Conservation (phyloP, 768 basidiomycete species). For the Collybia mongolica region DNA sequence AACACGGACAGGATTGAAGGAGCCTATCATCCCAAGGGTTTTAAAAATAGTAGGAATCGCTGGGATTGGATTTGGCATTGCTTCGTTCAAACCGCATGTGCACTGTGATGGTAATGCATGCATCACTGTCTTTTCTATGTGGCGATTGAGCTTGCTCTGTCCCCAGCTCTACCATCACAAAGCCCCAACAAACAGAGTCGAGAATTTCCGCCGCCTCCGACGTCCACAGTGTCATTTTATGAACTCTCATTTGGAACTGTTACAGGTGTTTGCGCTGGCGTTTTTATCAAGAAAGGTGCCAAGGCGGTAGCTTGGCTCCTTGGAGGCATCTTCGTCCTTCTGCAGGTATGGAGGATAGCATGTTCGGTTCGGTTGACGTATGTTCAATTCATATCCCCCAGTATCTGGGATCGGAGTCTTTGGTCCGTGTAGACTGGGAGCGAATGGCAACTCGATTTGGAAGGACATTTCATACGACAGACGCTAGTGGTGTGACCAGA, state of each 20-base stretch:
- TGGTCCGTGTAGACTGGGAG: conserved; percentile 84
- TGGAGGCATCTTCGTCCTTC: conserved; percentile 88
- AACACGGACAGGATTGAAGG: neutral
- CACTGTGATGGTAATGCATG: conserved; percentile 53
- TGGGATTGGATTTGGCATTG: conserved; percentile 45
- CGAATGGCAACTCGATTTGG: conserved; percentile 67
- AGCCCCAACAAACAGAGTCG: conserved; percentile 3
- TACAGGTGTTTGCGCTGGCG: conserved; percentile 84
- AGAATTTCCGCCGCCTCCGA: conserved; percentile 52
- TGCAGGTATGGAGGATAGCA: conserved; percentile 61
- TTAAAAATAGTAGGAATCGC: conserved; percentile 34
- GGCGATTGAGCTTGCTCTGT: neutral
- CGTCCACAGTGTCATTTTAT: conserved; percentile 74
- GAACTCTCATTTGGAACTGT: conserved; percentile 89
- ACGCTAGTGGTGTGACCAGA: conserved; percentile 48
- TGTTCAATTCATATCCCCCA: conserved; percentile 23
- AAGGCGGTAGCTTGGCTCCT: conserved; percentile 79
- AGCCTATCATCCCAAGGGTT: conserved; percentile 14
- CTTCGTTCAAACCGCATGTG: conserved; percentile 32
- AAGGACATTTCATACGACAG: conserved; percentile 63
- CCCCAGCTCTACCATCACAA: conserved; percentile 4
- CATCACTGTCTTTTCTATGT: conserved; percentile 3
- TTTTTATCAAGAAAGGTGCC: conserved; percentile 95
- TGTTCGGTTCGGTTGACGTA: neutral
- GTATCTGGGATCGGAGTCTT: conserved; percentile 76